phyloP scores from a whole-genome alignment of 192 early-diverging fungal species.

The Radiomyces spectabilis region DNA sequence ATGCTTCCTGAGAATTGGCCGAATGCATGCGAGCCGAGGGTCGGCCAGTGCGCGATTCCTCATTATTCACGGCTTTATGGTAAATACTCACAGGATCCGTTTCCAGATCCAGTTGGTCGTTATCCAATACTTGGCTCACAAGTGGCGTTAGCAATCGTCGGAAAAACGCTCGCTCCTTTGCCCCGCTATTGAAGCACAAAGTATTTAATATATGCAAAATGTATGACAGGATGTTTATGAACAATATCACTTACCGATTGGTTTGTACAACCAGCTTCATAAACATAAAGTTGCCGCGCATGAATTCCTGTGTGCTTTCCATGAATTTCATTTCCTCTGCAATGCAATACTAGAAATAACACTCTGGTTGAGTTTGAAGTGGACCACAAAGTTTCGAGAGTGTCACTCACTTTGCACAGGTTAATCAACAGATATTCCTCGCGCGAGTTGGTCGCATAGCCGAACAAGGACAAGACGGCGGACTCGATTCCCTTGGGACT shows the following conservation, averaged over 20 bases:
- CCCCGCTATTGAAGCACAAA: conserved; percentile 47
- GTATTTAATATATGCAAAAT: not conserved
- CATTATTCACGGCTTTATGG: conserved; percentile 77
- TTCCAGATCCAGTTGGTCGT: conserved; percentile 82
- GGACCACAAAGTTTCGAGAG: not conserved
- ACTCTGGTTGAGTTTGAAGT: not conserved
- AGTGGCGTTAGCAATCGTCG: conserved; percentile 78
- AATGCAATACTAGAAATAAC: conserved; percentile 49
- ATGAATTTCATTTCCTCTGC: conserved; percentile 90
- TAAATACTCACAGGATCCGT: conserved; percentile 88
- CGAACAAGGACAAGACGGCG: conserved; percentile 86
- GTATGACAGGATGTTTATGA: not conserved
- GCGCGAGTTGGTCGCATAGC: conserved; percentile 94
- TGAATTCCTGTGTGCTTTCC: conserved; percentile 82
- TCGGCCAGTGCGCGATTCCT: conserved; percentile 85
- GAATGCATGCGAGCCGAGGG: conserved; percentile 71
- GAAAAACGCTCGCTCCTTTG: conserved; percentile 90
- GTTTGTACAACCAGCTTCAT: conserved; percentile 96
- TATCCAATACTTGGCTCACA: conserved; percentile 69
- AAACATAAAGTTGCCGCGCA: conserved; percentile 95
- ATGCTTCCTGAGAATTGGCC: conserved; percentile 72
- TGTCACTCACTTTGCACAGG: conserved; percentile 70
- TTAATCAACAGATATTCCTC: conserved; percentile 96
- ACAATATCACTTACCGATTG: conserved; percentile 52
- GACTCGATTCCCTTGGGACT: conserved; percentile 82